Base-by-base conservation (phyloP, 164 flowering plant species). In the Hamamelis virginiana region DNA sequence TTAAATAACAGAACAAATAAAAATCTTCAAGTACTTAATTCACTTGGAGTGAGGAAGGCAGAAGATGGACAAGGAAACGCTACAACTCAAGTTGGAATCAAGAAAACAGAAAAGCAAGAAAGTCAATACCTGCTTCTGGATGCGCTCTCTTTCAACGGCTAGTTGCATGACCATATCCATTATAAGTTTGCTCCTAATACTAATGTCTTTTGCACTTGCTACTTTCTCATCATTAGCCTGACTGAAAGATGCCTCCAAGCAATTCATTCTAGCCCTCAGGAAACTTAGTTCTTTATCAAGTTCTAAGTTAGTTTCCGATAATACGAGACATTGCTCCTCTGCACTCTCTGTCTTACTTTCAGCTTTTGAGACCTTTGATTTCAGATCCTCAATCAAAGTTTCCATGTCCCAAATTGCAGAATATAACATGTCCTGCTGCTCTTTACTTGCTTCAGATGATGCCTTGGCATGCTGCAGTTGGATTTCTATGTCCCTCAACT, bases 131-230 rank as follows among this genome's bases (percentile, higher is more conserved):
- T 92, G 92, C 69, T 84, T 86, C 47, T 86, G 83, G 19, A 96
- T 84, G 51, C 87, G 93, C 70, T 91, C 88, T 75, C 99, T 86
- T 78, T 96, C 95, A 26, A 64, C 65, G 21, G 93, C 86, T 74
- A 96, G 80, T 78, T 89, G 85, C 84, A 81, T 62, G 55, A 91
- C 85, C 77, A 91, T 67, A 67, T 89, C 91, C 70, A 81, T 72
- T 18, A 96, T 84, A 66, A 87, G 65, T 77, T 91, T 86, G 43
- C 86, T 77, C 64, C 83, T 81, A 14, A 70, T 27, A 65, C 72
- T 73, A 45, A 96, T 81, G 62, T 90, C 97, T 63, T 81, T 81
- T 66, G 91, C 91, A 67, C 80, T 82, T 68, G 74, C 81, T 55
- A 65, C 16, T 76, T 90, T 92, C 64, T 72, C 80, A 61, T 71